Conservation (phyloP, 2,329 filamentous ascomycete genomes). For the Gliomastix tumulicola region DNA sequence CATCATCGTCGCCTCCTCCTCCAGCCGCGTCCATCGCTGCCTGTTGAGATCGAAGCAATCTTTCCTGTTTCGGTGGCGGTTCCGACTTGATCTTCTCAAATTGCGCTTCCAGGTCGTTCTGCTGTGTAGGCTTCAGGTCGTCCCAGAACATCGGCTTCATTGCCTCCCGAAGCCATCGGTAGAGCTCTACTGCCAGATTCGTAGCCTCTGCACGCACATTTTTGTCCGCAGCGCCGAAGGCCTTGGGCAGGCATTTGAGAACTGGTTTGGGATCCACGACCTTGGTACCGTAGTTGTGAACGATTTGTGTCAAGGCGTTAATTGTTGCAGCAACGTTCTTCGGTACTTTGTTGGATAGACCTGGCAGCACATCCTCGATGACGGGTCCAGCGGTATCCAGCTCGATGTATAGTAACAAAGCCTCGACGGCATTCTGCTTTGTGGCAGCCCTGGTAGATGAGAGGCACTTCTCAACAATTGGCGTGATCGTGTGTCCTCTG, state of each 20-base stretch:
- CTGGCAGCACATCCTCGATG: constrained; percentile 82
- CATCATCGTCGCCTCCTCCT: constrained; percentile 48
- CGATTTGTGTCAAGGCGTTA: constrained; percentile 72
- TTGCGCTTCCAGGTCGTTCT: constrained; percentile 84
- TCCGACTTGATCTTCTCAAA: constrained; percentile 93
- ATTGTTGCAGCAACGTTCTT: constrained; percentile 74
- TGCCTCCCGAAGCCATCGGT: constrained; percentile 92
- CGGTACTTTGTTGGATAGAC: constrained; percentile 79
- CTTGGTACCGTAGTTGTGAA: constrained; percentile 92
- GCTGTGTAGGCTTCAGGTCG: constrained; percentile 91
- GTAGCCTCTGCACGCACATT: constrained; percentile 94
- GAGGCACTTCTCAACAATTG: constrained; percentile 87
- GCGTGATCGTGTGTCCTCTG: constrained; percentile 63
- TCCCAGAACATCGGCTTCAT: constrained; percentile 99
- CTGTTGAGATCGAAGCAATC: constrained; percentile 83
- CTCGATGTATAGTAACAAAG: constrained; percentile 82
- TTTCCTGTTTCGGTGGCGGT: constrained; percentile 79
- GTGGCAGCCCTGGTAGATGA: constrained; percentile 81
- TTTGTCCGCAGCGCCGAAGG: constrained; percentile 94
- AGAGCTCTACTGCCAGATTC: constrained; percentile 85
- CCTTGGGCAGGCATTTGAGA: constrained; percentile 80
- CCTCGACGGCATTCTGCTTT: constrained; percentile 81
- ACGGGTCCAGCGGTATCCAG: constrained; percentile 79
- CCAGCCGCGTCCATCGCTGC: constrained; percentile 69
- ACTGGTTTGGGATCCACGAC: constrained; percentile 88